Conservation (phyloP, 495 filamentous ascomycete genomes). For the Lasiosphaeris hirsuta region DNA sequence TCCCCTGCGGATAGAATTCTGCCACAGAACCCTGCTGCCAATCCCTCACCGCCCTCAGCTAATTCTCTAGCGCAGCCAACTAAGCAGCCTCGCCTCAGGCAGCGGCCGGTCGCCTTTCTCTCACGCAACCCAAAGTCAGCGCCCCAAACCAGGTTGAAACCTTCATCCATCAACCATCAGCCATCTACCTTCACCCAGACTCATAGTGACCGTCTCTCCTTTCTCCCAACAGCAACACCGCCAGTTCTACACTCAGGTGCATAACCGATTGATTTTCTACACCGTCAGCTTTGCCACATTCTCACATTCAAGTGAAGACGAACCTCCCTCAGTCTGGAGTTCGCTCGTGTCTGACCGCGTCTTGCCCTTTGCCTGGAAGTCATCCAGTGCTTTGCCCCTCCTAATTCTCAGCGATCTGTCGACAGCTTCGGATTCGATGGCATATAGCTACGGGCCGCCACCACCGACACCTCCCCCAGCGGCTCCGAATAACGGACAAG, state of each 20-base stretch:
- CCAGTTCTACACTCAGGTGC: no score
- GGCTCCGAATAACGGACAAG: conserved; percentile 25
- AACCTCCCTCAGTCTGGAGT: not conserved
- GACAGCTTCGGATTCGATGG: conserved; percentile 23
- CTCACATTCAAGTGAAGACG: conserved; percentile 11
- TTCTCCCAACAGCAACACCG: not conserved
- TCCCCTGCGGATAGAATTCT: not conserved
- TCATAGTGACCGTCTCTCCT: not conserved
- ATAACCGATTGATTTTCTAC: not conserved
- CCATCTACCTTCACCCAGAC: no score
- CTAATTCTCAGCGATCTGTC: not conserved
- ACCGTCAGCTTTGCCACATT: not conserved
- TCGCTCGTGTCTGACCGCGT: not conserved
- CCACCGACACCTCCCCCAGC: conserved; percentile 50
- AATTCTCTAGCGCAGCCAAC: not conserved
- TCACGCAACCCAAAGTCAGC: no score
- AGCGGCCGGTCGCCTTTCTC: not conserved
- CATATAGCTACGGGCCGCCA: conserved; percentile 54
- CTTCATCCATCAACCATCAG: no score
- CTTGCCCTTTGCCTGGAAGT: conserved; percentile 2
- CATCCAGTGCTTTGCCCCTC: not conserved
- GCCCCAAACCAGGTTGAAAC: no score
- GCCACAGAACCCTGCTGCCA: not conserved
- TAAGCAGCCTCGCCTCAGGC: not conserved
- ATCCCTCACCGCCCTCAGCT: not conserved